Evolutionary conservation across 768 basidiomycete species (phyloP), one percentile per base, ranked within the genome.

Genomic region (Russula virescens): DNA sequence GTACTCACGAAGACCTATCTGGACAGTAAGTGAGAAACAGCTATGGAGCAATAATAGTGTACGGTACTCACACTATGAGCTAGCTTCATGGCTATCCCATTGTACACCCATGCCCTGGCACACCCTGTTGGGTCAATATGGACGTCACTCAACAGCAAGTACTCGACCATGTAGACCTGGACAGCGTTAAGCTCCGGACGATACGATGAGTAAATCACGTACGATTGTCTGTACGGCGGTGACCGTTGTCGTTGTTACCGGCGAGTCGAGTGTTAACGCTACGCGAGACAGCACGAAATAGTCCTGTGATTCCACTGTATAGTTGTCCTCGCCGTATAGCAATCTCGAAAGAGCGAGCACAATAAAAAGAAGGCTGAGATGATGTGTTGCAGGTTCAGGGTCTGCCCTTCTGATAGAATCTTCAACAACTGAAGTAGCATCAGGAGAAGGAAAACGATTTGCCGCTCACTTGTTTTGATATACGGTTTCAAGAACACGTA

Each of bases 341-440:
- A 88, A 75, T 0, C 79, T 73, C 0, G 81, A 88, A 26, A 91
- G 77, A 6, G 87, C 82, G 64, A 91, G 84, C 14, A 89, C 71
- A 47, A 80, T 79, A 69, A 85, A 88, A 21, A 91, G 76, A 28
- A 90, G 76, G 0, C 87, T 77, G 18, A 89, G 74, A 1, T 79
- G 73, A 61, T 88, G 84, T n/a, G 79, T 73, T n/a, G 71, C 72
- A 9, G 75, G 70, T 8, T 69, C 69, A 43, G 66, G 68, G 49
- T 77, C 77, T 14, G 76, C 77, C 5, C 75, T 76, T 16, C 80
- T 80, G 60, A 31, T n/a, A 40, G 6, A 54, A 55, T 3, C 6
- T 1, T 49, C 48, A 53, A 58, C 18, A 19, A 34, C 19, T 26
- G 48, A 38, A 46, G 40, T 7, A 49, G n/a, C 49, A 62, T 48